Evolutionary conservation across 768 basidiomycete species (phyloP).

Genomic region (Tulasnella sp.): DNA sequence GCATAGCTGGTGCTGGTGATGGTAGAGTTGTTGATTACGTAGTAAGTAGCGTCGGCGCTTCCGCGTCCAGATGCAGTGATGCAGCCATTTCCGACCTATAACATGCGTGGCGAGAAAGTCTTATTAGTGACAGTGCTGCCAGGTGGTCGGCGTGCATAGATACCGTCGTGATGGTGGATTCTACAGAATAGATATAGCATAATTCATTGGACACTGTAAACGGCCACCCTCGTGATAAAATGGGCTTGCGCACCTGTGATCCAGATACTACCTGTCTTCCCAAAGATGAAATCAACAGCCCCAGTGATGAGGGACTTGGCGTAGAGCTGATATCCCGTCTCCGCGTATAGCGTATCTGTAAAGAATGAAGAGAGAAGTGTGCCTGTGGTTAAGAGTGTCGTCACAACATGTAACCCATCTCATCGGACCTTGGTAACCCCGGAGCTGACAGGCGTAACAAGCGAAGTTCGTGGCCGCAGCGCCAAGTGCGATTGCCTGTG

Average conservation of each 20-base stretch:
- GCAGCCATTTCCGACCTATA: conserved; percentile 2
- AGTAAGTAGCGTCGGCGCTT: not conserved
- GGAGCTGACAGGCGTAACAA: conserved; percentile 13
- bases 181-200: not conserved
- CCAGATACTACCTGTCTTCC: not conserved
- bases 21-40: conserved; percentile 6
- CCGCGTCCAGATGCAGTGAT: conserved; percentile 1
- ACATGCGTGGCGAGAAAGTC: too few species aligned
- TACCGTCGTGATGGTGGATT: conserved; percentile 6
- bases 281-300: conserved; percentile 19
- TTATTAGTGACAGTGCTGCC: too few species aligned
- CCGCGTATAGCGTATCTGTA: not conserved
- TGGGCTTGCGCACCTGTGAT: conserved; percentile 2
- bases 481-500: conserved; percentile 13
- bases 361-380: too few species aligned
- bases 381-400: too few species aligned
- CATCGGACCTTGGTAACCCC: conserved; percentile 12
- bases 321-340: not conserved
- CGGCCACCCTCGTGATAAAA: too few species aligned
- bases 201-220: not conserved
- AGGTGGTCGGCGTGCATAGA: not conserved
- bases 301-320: conserved; percentile 16
- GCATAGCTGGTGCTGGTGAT: not conserved
- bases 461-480: conserved; percentile 6
- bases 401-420: too few species aligned